Conservation (phyloP, 768 basidiomycete genomes). For the Amanita thiersii region DNA sequence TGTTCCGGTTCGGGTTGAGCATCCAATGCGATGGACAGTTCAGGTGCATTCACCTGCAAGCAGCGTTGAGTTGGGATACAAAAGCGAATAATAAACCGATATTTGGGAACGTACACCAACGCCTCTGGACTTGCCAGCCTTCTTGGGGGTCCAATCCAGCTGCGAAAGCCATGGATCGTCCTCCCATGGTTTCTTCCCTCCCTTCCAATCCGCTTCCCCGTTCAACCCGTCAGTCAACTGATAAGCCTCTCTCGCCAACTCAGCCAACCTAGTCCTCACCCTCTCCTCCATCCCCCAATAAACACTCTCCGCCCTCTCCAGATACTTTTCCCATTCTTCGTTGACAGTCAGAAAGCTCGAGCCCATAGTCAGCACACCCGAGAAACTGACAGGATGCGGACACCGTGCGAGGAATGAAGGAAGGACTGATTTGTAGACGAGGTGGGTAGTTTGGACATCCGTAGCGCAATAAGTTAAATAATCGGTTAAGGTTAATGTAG, state of each 20-base stretch:
- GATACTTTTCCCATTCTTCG: constrained; percentile 79
- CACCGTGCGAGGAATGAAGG: constrained; percentile 79
- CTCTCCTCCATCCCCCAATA: constrained; percentile 68
- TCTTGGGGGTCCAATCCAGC: constrained; percentile 93
- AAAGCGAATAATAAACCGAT: too few species aligned
- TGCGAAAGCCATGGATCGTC: constrained; percentile 82
- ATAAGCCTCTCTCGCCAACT: constrained; percentile 63
- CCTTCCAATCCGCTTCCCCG: constrained; percentile 4
- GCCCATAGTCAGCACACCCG: constrained; percentile 87
- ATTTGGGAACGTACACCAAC: constrained; percentile 20
- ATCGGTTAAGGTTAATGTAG: constrained; percentile 56
- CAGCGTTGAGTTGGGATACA: too few species aligned
- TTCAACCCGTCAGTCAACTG: constrained; percentile 34
- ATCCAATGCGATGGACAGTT: background rate
- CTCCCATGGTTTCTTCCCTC: constrained; percentile 41
- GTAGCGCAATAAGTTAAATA: constrained; percentile 81
- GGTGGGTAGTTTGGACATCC: constrained; percentile 82
- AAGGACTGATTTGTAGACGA: constrained; percentile 67
- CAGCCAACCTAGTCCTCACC: constrained; percentile 64
- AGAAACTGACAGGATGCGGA: constrained; percentile 89
- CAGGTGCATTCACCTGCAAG: background rate
- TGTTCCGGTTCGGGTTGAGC: background rate
- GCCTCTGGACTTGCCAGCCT: constrained; percentile 61
- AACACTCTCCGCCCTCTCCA: constrained; percentile 67
- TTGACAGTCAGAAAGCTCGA: constrained; percentile 89